Evolutionary conservation across 139 green algal species (phyloP).

Genomic region (Dunaliella primolecta): DNA sequence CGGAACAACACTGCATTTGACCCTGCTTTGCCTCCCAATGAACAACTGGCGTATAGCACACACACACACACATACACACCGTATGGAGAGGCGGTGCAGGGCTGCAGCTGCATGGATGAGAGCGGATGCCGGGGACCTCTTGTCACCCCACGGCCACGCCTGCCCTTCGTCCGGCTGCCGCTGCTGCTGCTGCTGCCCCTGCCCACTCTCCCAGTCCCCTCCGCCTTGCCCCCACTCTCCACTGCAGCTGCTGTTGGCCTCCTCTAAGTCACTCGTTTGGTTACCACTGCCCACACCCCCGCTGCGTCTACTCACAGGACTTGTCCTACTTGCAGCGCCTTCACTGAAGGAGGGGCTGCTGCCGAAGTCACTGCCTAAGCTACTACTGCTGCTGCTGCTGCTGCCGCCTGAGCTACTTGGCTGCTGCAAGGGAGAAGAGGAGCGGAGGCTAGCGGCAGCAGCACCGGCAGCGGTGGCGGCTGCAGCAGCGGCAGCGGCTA

Average conservation of each 20-base stretch:
- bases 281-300: too few species aligned
- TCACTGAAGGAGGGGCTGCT: too few species aligned
- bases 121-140: background rate
- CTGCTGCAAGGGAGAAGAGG: background rate
- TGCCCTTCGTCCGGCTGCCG: conserved; percentile 8
- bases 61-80: conserved; percentile 5
- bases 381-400: background rate
- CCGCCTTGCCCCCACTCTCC: too few species aligned
- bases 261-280: too few species aligned
- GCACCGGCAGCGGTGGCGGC: background rate
- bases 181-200: background rate
- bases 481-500: background rate
- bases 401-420: background rate
- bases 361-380: background rate
- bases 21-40: too few species aligned
- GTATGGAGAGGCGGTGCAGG: conserved; percentile 37
- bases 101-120: conserved; percentile 30
- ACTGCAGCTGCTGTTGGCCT: too few species aligned
- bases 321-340: too few species aligned
- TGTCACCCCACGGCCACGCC: background rate
- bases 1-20: too few species aligned
- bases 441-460: background rate
- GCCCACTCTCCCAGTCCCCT: background rate
- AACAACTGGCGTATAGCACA: background rate
- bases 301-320: too few species aligned